Evolutionary conservation across 2,329 filamentous ascomycete species (phyloP), one percentile per base, ranked within the genome.

Genomic region (Colletotrichum gigasporum): DNA sequence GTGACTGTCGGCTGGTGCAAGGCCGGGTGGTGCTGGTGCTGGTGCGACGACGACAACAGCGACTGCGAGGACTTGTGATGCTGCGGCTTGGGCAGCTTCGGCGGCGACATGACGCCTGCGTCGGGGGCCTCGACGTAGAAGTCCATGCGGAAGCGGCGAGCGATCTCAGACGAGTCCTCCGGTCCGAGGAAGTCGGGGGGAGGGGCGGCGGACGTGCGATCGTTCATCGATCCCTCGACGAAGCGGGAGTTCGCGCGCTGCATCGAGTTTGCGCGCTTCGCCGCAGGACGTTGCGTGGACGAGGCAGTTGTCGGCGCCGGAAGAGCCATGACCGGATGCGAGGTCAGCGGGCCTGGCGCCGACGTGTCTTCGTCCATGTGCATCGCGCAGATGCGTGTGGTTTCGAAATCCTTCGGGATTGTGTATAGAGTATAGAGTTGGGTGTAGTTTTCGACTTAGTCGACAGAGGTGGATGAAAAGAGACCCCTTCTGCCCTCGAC

Each of bases 171-270:
- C 58, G 62, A 55, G 24, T 77, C 74, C 14, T 75, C 74, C 10
- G 76, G 74, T 20, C 76, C 87, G 41, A 91, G 82, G 75, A 91
- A 94, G 39, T 87, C 83, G 44, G 85, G 83, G 0, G 92, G 92
- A 26, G 93, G 93, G 63, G 83, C 86, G 63, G 87, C 85, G 72
- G 91, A 94, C 30, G 87, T 82, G 68, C 91, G 89, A 76, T 96
- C 92, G 72, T 90, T 93, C 92, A 97, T 95, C 71, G 91, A 95
- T 39, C 91, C 94, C 78, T 97, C 94, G 35, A 90, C 71, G 85
- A 96, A 82, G 78, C 88, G 74, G 16, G 66, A 68, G 32, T 63
- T 63, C 8, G 64, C 58, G n/a, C 62, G 62, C 48, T 65, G 63
- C n/a, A 28, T 47, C 39, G 63, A 63, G 51, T 57, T 65, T 35